Conservation (phyloP, 495 filamentous ascomycete genomes). For the Aspergillus wentii region DNA sequence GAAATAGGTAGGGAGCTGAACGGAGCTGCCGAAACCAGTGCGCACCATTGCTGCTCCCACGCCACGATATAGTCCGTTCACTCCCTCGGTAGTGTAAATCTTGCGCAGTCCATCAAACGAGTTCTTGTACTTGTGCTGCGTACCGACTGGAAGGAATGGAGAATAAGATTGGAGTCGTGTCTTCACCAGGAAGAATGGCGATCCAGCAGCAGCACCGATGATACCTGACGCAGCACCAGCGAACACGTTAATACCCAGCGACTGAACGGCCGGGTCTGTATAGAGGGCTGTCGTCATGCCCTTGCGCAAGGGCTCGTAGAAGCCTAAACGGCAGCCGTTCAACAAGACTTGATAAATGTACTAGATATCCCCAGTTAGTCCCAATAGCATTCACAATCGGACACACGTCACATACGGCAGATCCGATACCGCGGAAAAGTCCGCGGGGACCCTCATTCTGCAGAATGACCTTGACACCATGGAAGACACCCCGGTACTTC, state of each 20-base stretch:
- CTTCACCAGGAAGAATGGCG: constrained; percentile 98
- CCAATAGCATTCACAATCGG: neutral
- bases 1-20: constrained; percentile 97
- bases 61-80: constrained; percentile 80
- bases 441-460: constrained; percentile 86
- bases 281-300: constrained; percentile 61
- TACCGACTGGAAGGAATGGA: constrained; percentile 90
- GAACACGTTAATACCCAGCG: constrained; percentile 86
- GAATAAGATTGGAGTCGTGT: constrained; percentile 93
- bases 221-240: constrained; percentile 83
- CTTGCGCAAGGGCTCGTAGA: constrained; percentile 91
- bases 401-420: constrained; percentile 53
- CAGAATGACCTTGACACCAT: constrained; percentile 86
- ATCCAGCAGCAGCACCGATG: constrained; percentile 83
- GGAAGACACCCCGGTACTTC: constrained; percentile 87
- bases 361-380: constrained; percentile 27
- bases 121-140: constrained; percentile 88
- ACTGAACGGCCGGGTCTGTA: constrained; percentile 68
- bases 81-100: constrained; percentile 73
- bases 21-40: constrained; percentile 90
- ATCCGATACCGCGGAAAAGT: constrained; percentile 83
- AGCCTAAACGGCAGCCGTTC: constrained; percentile 93
- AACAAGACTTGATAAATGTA: constrained; percentile 97
- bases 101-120: constrained; percentile 74
- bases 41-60: constrained; percentile 94